A percentile compares a stretch with the other conserved stretches of the same genome.
These are phyloP conservation scores for Chaetomidium leptoderma DNA, from an alignment of 495 filamentous ascomycete species.

Conservation along the genomic window DNA sequence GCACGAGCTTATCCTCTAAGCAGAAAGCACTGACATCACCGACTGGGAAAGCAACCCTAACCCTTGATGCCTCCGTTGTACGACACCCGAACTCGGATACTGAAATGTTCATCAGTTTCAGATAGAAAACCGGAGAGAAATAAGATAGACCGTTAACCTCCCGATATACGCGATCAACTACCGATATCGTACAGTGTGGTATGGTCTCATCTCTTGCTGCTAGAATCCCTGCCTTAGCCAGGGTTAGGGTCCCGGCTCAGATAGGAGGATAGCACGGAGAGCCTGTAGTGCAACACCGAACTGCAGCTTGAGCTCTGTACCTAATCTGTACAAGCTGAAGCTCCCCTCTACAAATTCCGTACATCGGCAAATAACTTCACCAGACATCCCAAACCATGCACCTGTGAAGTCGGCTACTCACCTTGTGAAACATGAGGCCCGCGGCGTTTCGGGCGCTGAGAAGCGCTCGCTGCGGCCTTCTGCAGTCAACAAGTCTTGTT, in stretches of 20 bases:
- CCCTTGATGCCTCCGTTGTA: slow-evolving; percentile 1
- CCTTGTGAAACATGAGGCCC: slow-evolving; percentile 23
- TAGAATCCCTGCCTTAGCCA: background rate
- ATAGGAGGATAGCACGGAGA: background rate
- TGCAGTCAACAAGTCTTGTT: slow-evolving; percentile 3
- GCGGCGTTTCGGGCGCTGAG: slow-evolving; percentile 22
- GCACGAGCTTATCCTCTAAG: slow-evolving; percentile 10
- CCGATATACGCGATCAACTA: too few species aligned
- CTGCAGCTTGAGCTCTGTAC: background rate
- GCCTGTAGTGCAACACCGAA: slow-evolving; percentile 8
- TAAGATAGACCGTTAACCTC: too few species aligned
- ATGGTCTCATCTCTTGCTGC: slow-evolving; percentile 1
- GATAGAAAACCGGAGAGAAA: too few species aligned
- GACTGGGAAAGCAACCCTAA: slow-evolving; percentile 18
- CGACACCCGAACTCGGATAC: background rate
- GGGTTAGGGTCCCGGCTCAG: slow-evolving; percentile 4
- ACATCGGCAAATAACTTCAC: background rate
- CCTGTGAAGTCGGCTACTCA: background rate
- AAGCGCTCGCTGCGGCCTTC: slow-evolving; percentile 15
- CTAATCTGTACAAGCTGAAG: background rate
- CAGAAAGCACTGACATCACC: slow-evolving; percentile 19
- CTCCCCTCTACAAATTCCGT: background rate
- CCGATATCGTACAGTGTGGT: background rate
- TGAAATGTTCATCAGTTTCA: too few species aligned
- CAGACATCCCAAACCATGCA: background rate